A percentile compares a stretch with the other conserved stretches of the same genome.
These are phyloP conservation scores for Phytophthora vignae DNA, from an alignment of 352 stramenopile species.

Conservation along the genomic window DNA sequence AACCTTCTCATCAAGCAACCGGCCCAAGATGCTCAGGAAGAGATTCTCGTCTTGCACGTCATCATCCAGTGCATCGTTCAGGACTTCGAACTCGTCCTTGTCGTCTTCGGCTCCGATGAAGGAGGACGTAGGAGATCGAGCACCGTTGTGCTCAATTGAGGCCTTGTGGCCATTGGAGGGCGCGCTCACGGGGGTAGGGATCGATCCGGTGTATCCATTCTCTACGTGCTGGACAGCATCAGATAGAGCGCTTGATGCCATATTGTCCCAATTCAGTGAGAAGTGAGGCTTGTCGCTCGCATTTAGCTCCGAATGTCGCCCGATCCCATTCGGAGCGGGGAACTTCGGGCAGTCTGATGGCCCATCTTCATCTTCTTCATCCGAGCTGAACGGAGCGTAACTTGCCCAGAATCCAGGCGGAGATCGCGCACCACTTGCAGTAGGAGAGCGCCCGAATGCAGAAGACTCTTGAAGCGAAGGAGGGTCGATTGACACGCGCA, in stretches of 20 bases:
- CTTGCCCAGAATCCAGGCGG: slow-evolving; percentile 84
- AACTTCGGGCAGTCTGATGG: slow-evolving; percentile 5
- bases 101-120: slow-evolving; percentile 60
- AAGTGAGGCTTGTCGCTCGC: slow-evolving; percentile 13
- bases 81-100: slow-evolving; percentile 80
- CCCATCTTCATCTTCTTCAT: slow-evolving; percentile 65
- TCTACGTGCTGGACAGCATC: slow-evolving; percentile 48
- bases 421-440: slow-evolving; percentile 60
- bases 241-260: slow-evolving; percentile 62
- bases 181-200: slow-evolving; percentile 20
- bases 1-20: slow-evolving; percentile 76
- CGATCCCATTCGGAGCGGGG: slow-evolving; percentile 10
- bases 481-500: slow-evolving; percentile 67
- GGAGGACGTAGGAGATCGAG: slow-evolving; percentile 39
- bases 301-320: slow-evolving; percentile 21
- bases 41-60: slow-evolving; percentile 76
- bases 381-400: slow-evolving; percentile 71
- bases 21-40: slow-evolving; percentile 70
- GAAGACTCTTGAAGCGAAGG: slow-evolving; percentile 34
- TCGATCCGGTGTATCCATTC: slow-evolving; percentile 32
- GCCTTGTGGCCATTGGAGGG: slow-evolving; percentile 32
- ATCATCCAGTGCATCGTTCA: slow-evolving; percentile 71
- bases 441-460: slow-evolving; percentile 36
- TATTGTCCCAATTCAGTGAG: slow-evolving; percentile 63
- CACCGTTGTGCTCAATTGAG: slow-evolving; percentile 15